Percentiles rank a stretch among this genome's conserved stretches.
Evolutionary conservation across 768 basidiomycete genomes (phyloP).

Genomic region (Podaxis sp.): DNA sequence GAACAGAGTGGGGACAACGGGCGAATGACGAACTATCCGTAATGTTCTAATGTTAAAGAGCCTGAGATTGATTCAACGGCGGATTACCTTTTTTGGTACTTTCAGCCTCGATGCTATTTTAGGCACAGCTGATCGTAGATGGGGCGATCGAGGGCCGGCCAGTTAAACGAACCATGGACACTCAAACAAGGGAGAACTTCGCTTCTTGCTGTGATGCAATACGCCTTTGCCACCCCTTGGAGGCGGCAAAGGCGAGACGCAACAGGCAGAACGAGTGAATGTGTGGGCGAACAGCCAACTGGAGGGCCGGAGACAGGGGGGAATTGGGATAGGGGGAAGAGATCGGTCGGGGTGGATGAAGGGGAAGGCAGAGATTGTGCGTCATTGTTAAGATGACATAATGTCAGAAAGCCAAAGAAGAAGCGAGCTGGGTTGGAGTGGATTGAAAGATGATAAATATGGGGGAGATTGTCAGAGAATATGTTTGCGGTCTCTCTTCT

Average conservation of each 20-base stretch:
- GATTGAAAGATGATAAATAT: constrained; percentile 13
- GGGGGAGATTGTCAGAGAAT: background rate
- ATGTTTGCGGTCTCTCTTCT: background rate
- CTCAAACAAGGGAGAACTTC: background rate
- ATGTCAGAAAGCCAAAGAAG: background rate
- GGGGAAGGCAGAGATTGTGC: constrained; percentile 5
- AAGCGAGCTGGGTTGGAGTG: constrained; percentile 1
- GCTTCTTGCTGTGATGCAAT: too few species aligned
- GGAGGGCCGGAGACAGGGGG: background rate
- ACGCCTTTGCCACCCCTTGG: too few species aligned
- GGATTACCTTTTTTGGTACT: background rate
- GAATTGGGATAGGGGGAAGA: constrained; percentile 4
- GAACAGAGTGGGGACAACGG: background rate
- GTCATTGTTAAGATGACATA: constrained; percentile 10
- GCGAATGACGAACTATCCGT: background rate
- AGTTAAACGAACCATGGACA: background rate
- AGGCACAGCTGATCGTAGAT: background rate
- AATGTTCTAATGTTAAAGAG: background rate
- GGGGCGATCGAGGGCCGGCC: background rate
- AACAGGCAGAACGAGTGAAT: background rate
- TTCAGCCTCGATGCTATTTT: background rate
- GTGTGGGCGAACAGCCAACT: background rate
- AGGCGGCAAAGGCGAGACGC: too few species aligned
- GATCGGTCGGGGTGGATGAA: background rate
- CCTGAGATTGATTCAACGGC: background rate